Percentiles rank a stretch among this genome's conserved stretches.
phyloP scores from a whole-genome alignment of 1,284 basidiomycete species.

The Psilocybe mexicana region DNA sequence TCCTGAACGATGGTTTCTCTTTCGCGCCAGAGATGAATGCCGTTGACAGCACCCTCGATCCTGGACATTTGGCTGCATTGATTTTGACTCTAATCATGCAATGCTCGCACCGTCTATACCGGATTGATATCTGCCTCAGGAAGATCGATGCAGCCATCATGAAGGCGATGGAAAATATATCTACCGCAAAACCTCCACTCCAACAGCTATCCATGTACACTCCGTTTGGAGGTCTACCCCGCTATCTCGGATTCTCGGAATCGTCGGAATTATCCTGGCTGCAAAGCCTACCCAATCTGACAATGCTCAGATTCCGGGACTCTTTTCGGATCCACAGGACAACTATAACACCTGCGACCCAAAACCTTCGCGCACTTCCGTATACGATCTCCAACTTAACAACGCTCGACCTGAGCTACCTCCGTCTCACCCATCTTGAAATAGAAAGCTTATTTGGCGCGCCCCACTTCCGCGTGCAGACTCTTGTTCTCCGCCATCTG shows the following conservation, averaged over 20 bases:
- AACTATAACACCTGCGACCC: background rate
- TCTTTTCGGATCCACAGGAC: background rate
- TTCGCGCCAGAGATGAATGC: background rate
- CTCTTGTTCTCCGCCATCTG: conserved; percentile 10
- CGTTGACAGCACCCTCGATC: background rate
- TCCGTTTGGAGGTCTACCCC: background rate
- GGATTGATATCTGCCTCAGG: conserved; percentile 6
- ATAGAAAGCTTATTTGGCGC: conserved; percentile 12
- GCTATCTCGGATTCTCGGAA: background rate
- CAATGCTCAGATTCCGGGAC: conserved; percentile 9
- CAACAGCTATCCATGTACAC: conserved; percentile 14
- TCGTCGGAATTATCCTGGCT: background rate
- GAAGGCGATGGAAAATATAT: background rate
- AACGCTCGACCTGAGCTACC: conserved; percentile 7
- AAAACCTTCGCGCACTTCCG: conserved; percentile 1
- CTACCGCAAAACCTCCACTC: background rate
- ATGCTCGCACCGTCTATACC: background rate
- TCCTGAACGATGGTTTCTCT: conserved; percentile 12
- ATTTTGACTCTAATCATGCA: background rate
- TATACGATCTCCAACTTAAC: conserved; percentile 13
- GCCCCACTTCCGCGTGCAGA: conserved; percentile 4
- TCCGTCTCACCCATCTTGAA: conserved; percentile 15
- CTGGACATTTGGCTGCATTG: background rate
- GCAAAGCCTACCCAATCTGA: conserved; percentile 2
- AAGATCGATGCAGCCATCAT: background rate